A percentile compares a stretch with the other conserved stretches of the same genome.
These are phyloP conservation scores for Pyrus communis DNA, from an alignment of 306 rosid genomes.

Conservation along the genomic window DNA sequence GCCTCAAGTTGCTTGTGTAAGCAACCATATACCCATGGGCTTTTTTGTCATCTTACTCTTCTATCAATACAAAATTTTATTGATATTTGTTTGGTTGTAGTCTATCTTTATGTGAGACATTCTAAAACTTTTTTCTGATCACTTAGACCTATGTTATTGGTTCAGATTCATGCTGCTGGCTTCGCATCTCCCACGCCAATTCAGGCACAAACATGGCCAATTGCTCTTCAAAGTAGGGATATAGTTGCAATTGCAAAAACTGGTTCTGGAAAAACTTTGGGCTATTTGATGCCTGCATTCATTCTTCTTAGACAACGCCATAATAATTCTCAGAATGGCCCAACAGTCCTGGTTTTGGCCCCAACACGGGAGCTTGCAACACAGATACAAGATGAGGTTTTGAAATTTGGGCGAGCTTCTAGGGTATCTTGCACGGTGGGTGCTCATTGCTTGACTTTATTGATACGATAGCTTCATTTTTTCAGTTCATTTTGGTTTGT, in stretches of 20 bases:
- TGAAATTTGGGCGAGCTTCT: slow-evolving; percentile 84
- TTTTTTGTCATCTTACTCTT: slow-evolving; percentile 30
- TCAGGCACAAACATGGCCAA: slow-evolving; percentile 99
- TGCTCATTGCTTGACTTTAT: slow-evolving; percentile 4
- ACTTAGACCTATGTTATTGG: slow-evolving; percentile 21
- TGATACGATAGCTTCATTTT: background rate
- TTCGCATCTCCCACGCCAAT: slow-evolving; percentile 92
- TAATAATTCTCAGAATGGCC: slow-evolving; percentile 76
- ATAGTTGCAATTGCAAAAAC: slow-evolving; percentile 98
- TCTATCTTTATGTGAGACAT: slow-evolving; percentile 12
- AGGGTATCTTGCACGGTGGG: slow-evolving; percentile 90
- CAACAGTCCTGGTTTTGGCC: slow-evolving; percentile 93
- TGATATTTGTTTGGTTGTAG: background rate
- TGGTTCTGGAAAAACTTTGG: slow-evolving; percentile 96
- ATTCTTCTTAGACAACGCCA: slow-evolving; percentile 71
- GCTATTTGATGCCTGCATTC: slow-evolving; percentile 90
- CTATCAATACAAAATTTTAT: slow-evolving; percentile 14
- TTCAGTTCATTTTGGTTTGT: background rate
- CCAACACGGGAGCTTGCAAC: slow-evolving; percentile 99
- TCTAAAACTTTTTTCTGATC: slow-evolving; percentile 28
- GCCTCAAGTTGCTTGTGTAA: slow-evolving; percentile 99
- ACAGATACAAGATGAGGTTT: slow-evolving; percentile 87
- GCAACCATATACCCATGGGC: slow-evolving; percentile 90
- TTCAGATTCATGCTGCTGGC: slow-evolving; percentile 88
- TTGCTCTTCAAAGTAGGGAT: slow-evolving; percentile 92